Evolutionary conservation across 192 early-diverging fungal genomes (phyloP).

Genomic region (Coemansia sp.): DNA sequence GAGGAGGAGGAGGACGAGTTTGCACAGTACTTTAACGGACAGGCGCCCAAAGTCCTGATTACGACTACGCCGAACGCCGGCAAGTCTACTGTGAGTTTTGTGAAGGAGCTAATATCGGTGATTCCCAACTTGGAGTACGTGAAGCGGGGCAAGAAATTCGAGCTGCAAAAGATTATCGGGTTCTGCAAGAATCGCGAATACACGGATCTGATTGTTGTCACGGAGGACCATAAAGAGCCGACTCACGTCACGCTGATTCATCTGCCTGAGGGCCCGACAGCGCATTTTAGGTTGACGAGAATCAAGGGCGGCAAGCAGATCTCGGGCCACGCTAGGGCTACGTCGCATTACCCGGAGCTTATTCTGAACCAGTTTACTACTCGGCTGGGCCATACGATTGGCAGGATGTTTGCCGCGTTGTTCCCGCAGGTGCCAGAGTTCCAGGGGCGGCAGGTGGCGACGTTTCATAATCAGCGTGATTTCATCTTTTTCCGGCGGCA

Average conservation of each 20-base stretch:
- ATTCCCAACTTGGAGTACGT: conserved; percentile 91
- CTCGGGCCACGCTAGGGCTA: conserved; percentile 74
- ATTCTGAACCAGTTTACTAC: conserved; percentile 99
- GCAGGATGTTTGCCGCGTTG: conserved; percentile 91
- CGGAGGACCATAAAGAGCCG: conserved; percentile 90
- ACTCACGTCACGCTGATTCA: conserved; percentile 91
- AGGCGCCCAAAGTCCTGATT: conserved; percentile 88
- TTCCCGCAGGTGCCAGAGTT: conserved; percentile 99
- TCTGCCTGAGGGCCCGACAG: conserved; percentile 95
- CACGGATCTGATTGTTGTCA: conserved; percentile 93
- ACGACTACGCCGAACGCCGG: conserved; percentile 67
- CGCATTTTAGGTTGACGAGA: conserved; percentile 89
- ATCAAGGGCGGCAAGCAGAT: conserved; percentile 81
- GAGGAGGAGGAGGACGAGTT: conserved; percentile 86
- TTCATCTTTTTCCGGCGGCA: conserved; percentile 99
- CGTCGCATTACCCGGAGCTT: conserved; percentile 88
- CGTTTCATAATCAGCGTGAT: conserved; percentile 99
- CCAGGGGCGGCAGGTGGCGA: conserved; percentile 88
- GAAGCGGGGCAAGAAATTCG: conserved; percentile 83
- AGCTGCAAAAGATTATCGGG: conserved; percentile 89
- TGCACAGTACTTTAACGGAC: conserved; percentile 85
- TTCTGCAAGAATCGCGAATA: conserved; percentile 85
- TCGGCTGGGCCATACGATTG: conserved; percentile 93
- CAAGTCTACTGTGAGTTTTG: conserved; percentile 77
- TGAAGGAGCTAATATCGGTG: conserved; percentile 83